phyloP scores from a whole-genome alignment of 768 basidiomycete genomes.

The Rhizopogon vulgaris region DNA sequence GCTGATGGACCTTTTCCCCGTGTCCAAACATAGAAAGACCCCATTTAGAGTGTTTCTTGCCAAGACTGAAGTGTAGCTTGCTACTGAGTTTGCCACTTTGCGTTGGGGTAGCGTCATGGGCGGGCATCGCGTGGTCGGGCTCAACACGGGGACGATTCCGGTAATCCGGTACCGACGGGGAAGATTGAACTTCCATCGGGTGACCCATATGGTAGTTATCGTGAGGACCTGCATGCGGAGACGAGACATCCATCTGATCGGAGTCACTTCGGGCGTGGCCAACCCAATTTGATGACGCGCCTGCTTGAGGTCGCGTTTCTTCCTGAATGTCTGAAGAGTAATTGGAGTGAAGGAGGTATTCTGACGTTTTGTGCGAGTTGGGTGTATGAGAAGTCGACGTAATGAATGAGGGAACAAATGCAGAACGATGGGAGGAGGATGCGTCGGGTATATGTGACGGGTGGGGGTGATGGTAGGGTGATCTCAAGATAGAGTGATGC shows the following conservation, averaged over 20 bases:
- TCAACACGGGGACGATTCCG: constrained; percentile 37
- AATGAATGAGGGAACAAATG: constrained; percentile 40
- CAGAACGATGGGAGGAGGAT: constrained; percentile 46
- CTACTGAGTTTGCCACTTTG: constrained; percentile 52
- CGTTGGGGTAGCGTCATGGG: constrained; percentile 32
- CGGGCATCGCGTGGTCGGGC: constrained; percentile 29
- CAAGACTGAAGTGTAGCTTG: constrained; percentile 52
- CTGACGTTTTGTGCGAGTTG: constrained; percentile 27
- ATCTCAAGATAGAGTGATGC: constrained; percentile 34
- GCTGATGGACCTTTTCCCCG: constrained; percentile 61
- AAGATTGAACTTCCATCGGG: constrained; percentile 43
- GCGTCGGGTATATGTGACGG: constrained; percentile 39
- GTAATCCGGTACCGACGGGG: constrained; percentile 48
- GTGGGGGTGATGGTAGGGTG: constrained; percentile 33
- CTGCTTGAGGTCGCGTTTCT: constrained; percentile 20
- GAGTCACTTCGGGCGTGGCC: constrained; percentile 25
- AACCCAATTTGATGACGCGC: constrained; percentile 17
- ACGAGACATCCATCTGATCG: constrained; percentile 53
- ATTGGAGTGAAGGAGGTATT: constrained; percentile 28
- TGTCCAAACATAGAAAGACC: constrained; percentile 64
- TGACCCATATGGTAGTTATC: constrained; percentile 36
- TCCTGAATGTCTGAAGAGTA: constrained; percentile 23
- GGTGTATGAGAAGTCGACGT: constrained; percentile 25
- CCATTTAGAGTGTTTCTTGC: constrained; percentile 68
- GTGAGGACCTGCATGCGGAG: constrained; percentile 34